A percentile compares a stretch with the other conserved stretches of the same genome.
Evolutionary conservation across 2,329 filamentous ascomycete genomes (phyloP).

Genomic region (Kalaharituber pfeilii): DNA sequence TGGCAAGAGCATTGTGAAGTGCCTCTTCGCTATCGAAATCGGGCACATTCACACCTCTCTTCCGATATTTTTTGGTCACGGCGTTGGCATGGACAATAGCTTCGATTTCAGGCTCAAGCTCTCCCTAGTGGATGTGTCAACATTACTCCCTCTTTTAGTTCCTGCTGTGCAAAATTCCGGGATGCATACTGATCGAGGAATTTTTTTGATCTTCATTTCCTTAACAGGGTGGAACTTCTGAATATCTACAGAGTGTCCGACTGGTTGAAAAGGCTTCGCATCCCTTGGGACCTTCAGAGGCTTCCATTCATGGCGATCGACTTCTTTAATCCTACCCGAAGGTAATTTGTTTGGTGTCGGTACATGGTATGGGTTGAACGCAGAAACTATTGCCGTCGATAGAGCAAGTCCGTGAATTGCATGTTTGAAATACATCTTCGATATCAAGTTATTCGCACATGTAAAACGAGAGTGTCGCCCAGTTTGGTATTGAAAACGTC

Average conservation of each 20-base stretch:
- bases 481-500: background rate
- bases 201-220: background rate
- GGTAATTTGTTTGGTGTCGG: background rate
- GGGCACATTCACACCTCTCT: slow-evolving; percentile 11
- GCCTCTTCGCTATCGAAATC: slow-evolving; percentile 11
- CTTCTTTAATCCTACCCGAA: background rate
- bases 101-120: slow-evolving; percentile 12
- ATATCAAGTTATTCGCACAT: background rate
- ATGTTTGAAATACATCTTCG: background rate
- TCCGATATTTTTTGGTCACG: slow-evolving; percentile 12
- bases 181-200: background rate
- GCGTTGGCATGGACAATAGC: slow-evolving; percentile 13
- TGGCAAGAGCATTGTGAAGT: slow-evolving; percentile 9
- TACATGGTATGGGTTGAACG: background rate
- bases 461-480: too few relatives aligned
- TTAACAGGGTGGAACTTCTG: background rate
- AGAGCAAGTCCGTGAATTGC: background rate
- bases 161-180: background rate
- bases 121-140: background rate
- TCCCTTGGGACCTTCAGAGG: background rate
- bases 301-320: background rate
- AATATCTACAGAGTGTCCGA: background rate
- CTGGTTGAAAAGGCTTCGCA: background rate
- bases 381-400: background rate
- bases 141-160: background rate